Base-by-base conservation (phyloP, 73 alveolate genomes). In the Blepharisma stoltei region DNA sequence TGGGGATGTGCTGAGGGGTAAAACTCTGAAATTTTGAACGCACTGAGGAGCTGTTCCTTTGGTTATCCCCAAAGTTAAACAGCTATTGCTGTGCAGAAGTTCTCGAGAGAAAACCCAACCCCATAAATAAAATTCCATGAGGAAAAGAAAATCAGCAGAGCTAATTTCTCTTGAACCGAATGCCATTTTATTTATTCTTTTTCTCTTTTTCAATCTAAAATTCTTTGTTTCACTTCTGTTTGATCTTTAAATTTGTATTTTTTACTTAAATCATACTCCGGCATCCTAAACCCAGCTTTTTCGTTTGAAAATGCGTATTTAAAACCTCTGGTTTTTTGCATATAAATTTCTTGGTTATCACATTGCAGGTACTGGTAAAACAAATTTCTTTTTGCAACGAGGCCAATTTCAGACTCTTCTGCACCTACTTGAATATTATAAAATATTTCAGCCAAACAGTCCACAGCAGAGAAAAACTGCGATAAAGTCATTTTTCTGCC, bases 231-330 rank as follows among this genome's bases (percentile, higher is more conserved):
- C 5, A 14, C 18, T 60, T 25, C 49, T 18, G 73, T 14, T 2
- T 18, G 38, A 47, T 60, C 73, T 25, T 60, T 60, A 60, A 60
- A 60, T 25, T 25, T 60, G 5, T 60, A 60, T 9, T 60, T 60
- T 60, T 60, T 60, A 60, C 73, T 60, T 38, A 60, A 60, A 25
- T 60, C 73, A 60, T 60, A 60, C 14, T 60, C 73, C 2, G 73
- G 73, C 14, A 60, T n/a, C 2, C 73, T n/a, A 60, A 20, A 60
- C 37, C 73, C 73, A 60, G 73, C 73, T 25, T 60, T 25, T 60
- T 60, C 73, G 2, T 60, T 60, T 14, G 46, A 14, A 60, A 60
- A 60, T 14, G 73, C 46, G 2, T 14, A 60, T 9, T 38, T 38
- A 60, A 60, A 60, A 25, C 73, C 73, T 60, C 23, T 60, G 14